phyloP scores from a whole-genome alignment of 192 early-diverging fungal genomes.

The Gorgonomyces haynaldii region DNA sequence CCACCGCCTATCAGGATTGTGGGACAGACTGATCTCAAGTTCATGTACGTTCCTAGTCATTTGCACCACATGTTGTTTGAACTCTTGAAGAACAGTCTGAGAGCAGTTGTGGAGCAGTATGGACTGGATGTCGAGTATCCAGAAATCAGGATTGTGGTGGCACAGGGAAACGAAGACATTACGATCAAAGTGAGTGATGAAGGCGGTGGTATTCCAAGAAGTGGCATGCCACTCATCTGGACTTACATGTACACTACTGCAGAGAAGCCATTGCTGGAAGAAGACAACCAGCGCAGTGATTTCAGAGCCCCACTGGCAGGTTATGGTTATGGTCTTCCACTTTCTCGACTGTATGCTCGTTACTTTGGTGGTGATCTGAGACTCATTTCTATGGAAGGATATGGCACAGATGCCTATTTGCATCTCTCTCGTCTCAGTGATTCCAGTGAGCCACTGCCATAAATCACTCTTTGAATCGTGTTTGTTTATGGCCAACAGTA shows the following conservation, averaged over 20 bases:
- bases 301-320: conserved; percentile 44
- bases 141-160: conserved; percentile 85
- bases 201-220: conserved; percentile 84
- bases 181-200: conserved; percentile 95
- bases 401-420: conserved; percentile 86
- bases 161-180: conserved; percentile 64
- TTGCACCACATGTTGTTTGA: conserved; percentile 97
- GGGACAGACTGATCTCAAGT: conserved; percentile 43
- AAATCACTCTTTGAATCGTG: too few relatives aligned
- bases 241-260: conserved; percentile 75
- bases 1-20: conserved; percentile 60
- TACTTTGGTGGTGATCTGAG: conserved; percentile 95
- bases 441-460: conserved; percentile 64
- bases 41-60: conserved; percentile 93
- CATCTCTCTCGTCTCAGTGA: conserved; percentile 82
- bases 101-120: conserved; percentile 86
- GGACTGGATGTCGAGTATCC: conserved; percentile 77
- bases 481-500: too few relatives aligned
- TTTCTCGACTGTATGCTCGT: conserved; percentile 77
- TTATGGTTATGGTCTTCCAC: conserved; percentile 88
- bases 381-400: conserved; percentile 91
- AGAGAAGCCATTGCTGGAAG: conserved; percentile 26
- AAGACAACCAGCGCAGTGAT: conserved; percentile 20
- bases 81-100: conserved; percentile 90
- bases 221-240: conserved; percentile 83